phyloP scores from a whole-genome alignment of 2,329 filamentous ascomycete genomes.

The Coniochaeta hoffmannii region DNA sequence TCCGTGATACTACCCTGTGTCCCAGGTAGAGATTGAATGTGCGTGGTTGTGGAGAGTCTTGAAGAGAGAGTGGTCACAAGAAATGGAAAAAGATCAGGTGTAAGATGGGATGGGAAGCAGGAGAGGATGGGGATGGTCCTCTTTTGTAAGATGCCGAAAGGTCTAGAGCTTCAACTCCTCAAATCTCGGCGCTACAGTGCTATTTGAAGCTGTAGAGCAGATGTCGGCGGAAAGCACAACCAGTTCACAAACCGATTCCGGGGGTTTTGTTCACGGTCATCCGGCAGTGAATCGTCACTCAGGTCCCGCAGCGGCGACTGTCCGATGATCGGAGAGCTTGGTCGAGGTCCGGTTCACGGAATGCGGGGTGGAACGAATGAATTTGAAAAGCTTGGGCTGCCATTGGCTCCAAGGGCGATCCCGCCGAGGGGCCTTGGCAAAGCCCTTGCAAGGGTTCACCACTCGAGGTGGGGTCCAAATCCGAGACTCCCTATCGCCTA shows the following conservation, averaged over 20 bases:
- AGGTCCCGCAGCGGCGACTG: not conserved
- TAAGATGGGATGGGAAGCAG: not conserved
- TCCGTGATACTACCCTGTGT: not conserved
- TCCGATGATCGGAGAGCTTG: slow-evolving; percentile 25
- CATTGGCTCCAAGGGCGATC: slow-evolving; percentile 17
- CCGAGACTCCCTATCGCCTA: not conserved
- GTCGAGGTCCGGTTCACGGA: slow-evolving; percentile 24
- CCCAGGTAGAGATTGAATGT: not conserved
- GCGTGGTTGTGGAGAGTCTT: not conserved
- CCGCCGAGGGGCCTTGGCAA: not conserved
- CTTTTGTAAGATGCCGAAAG: not conserved
- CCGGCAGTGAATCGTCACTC: not conserved
- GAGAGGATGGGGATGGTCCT: not conserved
- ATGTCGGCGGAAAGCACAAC: not conserved
- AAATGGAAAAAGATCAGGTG: too few species aligned
- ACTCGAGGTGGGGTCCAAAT: not conserved
- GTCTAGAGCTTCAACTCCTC: not conserved
- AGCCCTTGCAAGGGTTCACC: not conserved
- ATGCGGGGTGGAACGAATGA: slow-evolving; percentile 26
- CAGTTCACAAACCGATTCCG: too few species aligned
- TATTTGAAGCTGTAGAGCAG: not conserved
- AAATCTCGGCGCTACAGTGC: not conserved
- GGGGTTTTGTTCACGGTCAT: not conserved
- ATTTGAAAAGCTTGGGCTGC: slow-evolving; percentile 21
- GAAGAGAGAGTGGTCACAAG: not conserved